Evolutionary conservation across 345 rosid species (phyloP), one percentile per base, ranked within the genome.

Genomic region (Populus euphratica): DNA sequence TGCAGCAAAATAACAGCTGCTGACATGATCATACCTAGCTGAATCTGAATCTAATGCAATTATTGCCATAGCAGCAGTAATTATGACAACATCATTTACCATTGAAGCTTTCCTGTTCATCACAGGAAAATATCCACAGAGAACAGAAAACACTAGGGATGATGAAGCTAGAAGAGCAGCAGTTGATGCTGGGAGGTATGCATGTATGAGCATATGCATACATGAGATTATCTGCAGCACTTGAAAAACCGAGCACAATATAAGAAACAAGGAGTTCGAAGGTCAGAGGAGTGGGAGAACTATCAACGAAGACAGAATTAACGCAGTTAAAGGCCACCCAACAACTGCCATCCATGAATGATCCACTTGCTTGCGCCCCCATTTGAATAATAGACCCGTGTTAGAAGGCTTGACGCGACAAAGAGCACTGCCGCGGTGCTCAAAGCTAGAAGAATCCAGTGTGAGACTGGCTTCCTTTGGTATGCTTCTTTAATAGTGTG

Each of bases 331-430:
- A 72, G 97, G 97, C 97, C 97, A 93, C 4, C 96, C 98, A 12
- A 90, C 96, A 5, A 91, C 97, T 0, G 97, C 88, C 13, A 86
- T 91, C 98, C 97, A 93, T 12, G 97, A 93, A 94, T 93, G 84
- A 93, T 87, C 98, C 97, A 94, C 77, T 94, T 93, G 90, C 98
- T 94, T 68, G 81, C 76, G 43, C 97, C 98, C 0, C 97, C 97
- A 52, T 94, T 88, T 7, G 89, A 73, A 80, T 73, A 91, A 76
- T 94, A 94, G 79, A 93, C 85, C 27, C 97, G 92, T 11, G 97
- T 88, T 0, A 91, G 76, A 47, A 94, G 87, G 78, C 91, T 90
- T 12, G 95, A 94, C 68, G 97, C 95, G 7, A 97, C 95, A 77
- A 93, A 91, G 95, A 91, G 97, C 93, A 94, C 91, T 44, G 86